Conservation (phyloP, 176 grass and related monocot genomes). For the Neostapfia colusana region DNA sequence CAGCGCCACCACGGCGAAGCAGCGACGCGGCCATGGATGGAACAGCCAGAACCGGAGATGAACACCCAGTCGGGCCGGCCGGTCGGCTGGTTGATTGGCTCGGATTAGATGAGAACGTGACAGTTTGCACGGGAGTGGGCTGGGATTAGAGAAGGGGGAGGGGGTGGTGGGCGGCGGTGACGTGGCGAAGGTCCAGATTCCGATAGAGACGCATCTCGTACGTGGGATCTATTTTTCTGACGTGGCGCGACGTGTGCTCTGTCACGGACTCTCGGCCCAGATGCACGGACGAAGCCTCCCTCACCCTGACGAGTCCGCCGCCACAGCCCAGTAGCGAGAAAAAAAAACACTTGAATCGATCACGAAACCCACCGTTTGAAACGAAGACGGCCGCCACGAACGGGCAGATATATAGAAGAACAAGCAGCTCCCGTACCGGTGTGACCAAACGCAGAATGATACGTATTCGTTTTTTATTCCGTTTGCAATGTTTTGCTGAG, state of each 20-base stretch:
- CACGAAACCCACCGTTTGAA: too few relatives aligned
- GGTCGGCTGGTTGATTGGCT: background rate
- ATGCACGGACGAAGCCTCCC: too few relatives aligned
- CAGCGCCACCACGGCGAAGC: conserved; percentile 23
- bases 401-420: too few relatives aligned
- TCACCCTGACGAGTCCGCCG: too few relatives aligned
- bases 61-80: background rate
- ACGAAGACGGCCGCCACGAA: too few relatives aligned
- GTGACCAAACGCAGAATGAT: too few relatives aligned
- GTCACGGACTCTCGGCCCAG: too few relatives aligned
- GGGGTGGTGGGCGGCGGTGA: conserved; percentile 21
- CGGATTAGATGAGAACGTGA: background rate
- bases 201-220: conserved; percentile 19
- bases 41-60: background rate
- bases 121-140: background rate
- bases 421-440: too few relatives aligned
- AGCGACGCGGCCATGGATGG: conserved; percentile 45
- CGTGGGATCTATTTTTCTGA: background rate
- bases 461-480: too few relatives aligned
- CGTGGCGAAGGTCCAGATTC: conserved; percentile 32
- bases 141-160: background rate
- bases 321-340: too few relatives aligned
- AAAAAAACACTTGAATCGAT: too few relatives aligned
- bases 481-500: too few relatives aligned
- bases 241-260: background rate